These are phyloP conservation scores for Nannochloris sp. DNA, from an alignment of 139 green algal species.

Conservation along the genomic window DNA sequence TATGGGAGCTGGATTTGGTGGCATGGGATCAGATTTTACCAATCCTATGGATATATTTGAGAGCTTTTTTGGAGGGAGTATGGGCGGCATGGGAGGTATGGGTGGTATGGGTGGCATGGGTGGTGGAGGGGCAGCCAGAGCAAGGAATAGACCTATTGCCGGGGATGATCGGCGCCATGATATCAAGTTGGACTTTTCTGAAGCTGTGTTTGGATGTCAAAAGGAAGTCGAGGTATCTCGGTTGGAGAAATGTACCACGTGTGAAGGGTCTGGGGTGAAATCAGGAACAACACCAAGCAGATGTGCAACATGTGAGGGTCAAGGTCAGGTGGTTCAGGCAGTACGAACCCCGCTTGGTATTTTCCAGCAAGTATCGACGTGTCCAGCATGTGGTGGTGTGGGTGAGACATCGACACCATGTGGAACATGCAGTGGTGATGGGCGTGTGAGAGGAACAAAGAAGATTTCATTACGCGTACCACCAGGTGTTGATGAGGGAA, in stretches of 20 bases:
- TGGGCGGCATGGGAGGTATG: conserved; percentile 39
- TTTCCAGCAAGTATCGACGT: conserved; percentile 82
- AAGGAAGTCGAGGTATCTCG: conserved; percentile 84
- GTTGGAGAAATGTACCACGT: conserved; percentile 69
- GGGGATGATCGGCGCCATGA: conserved; percentile 82
- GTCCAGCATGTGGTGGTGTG: conserved; percentile 62
- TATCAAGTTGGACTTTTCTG: conserved; percentile 76
- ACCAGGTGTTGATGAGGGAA: conserved; percentile 82
- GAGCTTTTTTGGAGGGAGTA: conserved; percentile 85
- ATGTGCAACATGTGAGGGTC: conserved; percentile 81
- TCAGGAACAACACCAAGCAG: conserved; percentile 67
- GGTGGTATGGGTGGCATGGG: conserved; percentile 33
- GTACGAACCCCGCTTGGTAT: conserved; percentile 86
- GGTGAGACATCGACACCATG: conserved; percentile 76
- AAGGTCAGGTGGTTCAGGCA: conserved; percentile 79
- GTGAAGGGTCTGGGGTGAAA: conserved; percentile 70
- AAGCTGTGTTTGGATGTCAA: conserved; percentile 87
- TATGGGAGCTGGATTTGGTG: conserved; percentile 32
- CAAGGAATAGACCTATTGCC: conserved; percentile 31
- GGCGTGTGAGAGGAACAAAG: conserved; percentile 77
- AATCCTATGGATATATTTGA: conserved; percentile 99
- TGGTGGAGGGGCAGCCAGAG: conserved; percentile 29
- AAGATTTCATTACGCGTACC: conserved; percentile 80
- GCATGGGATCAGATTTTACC: conserved; percentile 55
- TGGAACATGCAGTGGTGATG: conserved; percentile 80